Base-by-base conservation (phyloP, 345 rosid species). In the Gynandropsis gynandra region DNA sequence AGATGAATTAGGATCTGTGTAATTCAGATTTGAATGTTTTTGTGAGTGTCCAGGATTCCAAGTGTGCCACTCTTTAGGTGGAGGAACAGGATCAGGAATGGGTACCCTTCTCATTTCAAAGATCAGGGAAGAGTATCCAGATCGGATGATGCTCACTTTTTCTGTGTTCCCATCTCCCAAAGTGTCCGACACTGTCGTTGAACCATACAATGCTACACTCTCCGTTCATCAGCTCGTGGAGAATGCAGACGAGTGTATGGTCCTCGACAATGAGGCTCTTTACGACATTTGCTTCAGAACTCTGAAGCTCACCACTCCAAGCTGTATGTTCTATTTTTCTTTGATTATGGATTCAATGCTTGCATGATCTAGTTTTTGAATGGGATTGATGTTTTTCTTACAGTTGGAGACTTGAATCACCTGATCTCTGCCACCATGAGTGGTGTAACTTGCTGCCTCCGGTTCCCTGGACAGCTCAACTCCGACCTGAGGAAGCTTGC, bases 391-490 rank as follows among this genome's bases (percentile, higher is more conserved):
- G 19, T 51, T 16, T n/a, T 1, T 8, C 0, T 17, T 61, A 31
- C 63, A 76, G 85, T 82, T 73, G 89, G 89, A 49, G 89, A 81
- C 43, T 67, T 81, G 70, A 81, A 81, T 54, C 89, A 81, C 48
- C 80, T 81, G 34, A 81, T 81, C 49, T 81, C 89, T 38, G 82
- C 89, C 17, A 81, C 89, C 67, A 81, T 81, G 89, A 81, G 89
- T 51, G 85, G 85, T 18, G 89, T 81, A 38, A 81, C 89, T 8
- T 81, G 89, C 64, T 81, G 89, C 39, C 78, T 79, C 10, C 85
- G 89, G 19, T 81, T 81, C 71, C 85, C 85, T 0, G 88, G 88
- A 44, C 88, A 81, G 66, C 80, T 81, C 14, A 81, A 81, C 77
- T 81, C 88, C 1, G 88, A 78, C 65, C 80, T 81, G 6, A 78